Evolutionary conservation across 1,284 basidiomycete genomes (phyloP).

Genomic region (Microbotryum violaceum): DNA sequence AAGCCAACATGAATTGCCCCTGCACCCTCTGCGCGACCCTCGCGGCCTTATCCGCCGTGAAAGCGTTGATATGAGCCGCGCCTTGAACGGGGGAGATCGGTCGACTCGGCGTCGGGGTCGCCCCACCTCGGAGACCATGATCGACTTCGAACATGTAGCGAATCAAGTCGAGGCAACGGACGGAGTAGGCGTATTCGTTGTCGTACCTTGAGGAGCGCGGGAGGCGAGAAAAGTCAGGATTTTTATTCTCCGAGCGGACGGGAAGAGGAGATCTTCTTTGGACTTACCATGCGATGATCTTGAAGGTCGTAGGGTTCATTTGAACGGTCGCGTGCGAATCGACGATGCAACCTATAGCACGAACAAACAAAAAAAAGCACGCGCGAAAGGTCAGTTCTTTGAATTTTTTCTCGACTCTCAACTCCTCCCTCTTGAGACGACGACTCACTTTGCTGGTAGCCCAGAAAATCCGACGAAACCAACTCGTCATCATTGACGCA

Average conservation of each 20-base stretch:
- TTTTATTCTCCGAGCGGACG: too few relatives aligned
- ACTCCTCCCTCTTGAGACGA: too few relatives aligned
- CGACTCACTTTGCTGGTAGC: conserved; percentile 32
- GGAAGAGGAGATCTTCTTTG: neutral
- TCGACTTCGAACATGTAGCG: conserved; percentile 39
- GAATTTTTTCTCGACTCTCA: too few relatives aligned
- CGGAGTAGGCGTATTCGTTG: conserved; percentile 39
- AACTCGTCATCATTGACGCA: conserved; percentile 43
- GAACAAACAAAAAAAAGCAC: too few relatives aligned
- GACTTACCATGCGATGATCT: conserved; percentile 40
- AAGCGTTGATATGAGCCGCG: too few relatives aligned
- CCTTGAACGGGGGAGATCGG: too few relatives aligned
- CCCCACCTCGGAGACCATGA: neutral
- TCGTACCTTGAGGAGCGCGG: conserved; percentile 32
- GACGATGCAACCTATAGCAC: conserved; percentile 33
- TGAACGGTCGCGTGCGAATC: conserved; percentile 42
- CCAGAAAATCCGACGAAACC: conserved; percentile 43
- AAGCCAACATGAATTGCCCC: too few relatives aligned
- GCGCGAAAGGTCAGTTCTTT: too few relatives aligned
- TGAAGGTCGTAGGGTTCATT: conserved; percentile 40
- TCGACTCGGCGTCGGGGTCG: too few relatives aligned
- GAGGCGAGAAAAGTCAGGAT: neutral
- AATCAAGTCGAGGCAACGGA: conserved; percentile 31
- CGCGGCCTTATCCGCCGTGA: too few relatives aligned
- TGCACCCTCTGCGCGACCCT: too few relatives aligned